These are phyloP conservation scores for Peronospora tabacina DNA, from an alignment of 352 stramenopile species.

Conservation along the genomic window DNA sequence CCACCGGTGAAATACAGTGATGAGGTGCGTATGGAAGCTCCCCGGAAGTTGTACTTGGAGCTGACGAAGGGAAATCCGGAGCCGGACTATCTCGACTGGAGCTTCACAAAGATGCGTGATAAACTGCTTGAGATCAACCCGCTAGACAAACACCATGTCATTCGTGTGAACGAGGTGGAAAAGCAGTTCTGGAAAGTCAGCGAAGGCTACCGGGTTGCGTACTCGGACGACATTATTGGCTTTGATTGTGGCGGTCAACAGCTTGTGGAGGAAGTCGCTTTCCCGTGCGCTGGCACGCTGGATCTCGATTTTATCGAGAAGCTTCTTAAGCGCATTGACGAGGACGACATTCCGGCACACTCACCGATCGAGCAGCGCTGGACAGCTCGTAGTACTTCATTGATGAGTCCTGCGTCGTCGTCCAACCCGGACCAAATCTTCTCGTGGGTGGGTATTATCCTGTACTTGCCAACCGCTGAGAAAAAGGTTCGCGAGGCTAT, in stretches of 20 bases:
- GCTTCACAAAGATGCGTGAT: constrained; percentile 80
- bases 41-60: constrained; percentile 76
- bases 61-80: constrained; percentile 48
- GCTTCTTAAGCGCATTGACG: constrained; percentile 89
- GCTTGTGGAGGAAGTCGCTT: constrained; percentile 95
- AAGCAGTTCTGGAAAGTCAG: constrained; percentile 93
- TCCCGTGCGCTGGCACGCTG: constrained; percentile 70
- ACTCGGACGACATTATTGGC: constrained; percentile 93
- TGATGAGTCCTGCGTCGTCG: constrained; percentile 89
- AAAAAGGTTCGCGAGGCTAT: constrained; percentile 61
- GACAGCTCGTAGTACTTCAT: constrained; percentile 86
- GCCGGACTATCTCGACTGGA: constrained; percentile 65
- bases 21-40: constrained; percentile 62
- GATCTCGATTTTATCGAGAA: constrained; percentile 93
- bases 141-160: constrained; percentile 89
- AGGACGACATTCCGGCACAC: constrained; percentile 88
- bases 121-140: constrained; percentile 78
- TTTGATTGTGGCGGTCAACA: constrained; percentile 99
- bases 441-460: constrained; percentile 97
- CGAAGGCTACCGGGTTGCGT: constrained; percentile 86
- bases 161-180: constrained; percentile 92
- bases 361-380: constrained; percentile 98
- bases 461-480: constrained; percentile 89
- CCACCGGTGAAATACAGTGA: constrained; percentile 38
- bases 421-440: constrained; percentile 65